Evolutionary conservation across 306 rosid species (phyloP).

Genomic region (Trifolium pratense): DNA sequence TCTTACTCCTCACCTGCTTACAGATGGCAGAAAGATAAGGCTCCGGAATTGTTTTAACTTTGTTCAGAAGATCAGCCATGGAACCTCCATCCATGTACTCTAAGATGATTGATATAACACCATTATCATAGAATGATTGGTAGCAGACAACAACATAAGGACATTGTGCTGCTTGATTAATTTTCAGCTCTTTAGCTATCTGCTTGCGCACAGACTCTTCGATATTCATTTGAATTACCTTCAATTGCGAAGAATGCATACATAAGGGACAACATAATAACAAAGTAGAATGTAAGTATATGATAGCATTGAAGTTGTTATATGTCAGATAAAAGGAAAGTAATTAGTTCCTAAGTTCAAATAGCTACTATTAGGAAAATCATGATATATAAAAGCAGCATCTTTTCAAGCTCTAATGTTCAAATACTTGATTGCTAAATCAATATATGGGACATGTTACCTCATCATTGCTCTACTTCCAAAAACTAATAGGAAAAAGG

Average conservation of each 20-base stretch:
- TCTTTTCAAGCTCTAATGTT: constrained; percentile 25
- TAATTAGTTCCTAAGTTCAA: constrained; percentile 22
- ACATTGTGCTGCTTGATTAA: constrained; percentile 91
- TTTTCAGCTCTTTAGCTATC: constrained; percentile 92
- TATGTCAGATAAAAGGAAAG: constrained; percentile 9
- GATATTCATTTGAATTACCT: constrained; percentile 90
- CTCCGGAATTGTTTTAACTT: constrained; percentile 85
- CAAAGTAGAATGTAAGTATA: constrained; percentile 14
- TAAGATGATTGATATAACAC: constrained; percentile 84
- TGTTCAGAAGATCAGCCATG: constrained; percentile 80
- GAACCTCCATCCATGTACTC: constrained; percentile 99
- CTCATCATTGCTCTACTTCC: constrained; percentile 7
- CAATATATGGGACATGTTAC: not conserved
- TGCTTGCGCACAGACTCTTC: constrained; percentile 84
- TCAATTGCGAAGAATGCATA: constrained; percentile 46
- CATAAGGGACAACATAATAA: constrained; percentile 35
- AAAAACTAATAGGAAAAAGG: constrained; percentile 13
- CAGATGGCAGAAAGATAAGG: constrained; percentile 79
- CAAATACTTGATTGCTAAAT: constrained; percentile 13
- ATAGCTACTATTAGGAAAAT: constrained; percentile 17
- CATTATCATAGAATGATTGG: constrained; percentile 84
- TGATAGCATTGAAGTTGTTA: constrained; percentile 33
- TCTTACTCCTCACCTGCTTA: constrained; percentile 69
- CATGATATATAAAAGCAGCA: constrained; percentile 32
- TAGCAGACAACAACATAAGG: constrained; percentile 87